A percentile compares a stretch with the other conserved stretches of the same genome.
Conservation (phyloP, 1,284 basidiomycete species). For the Ceratobasidium sp. region DNA sequence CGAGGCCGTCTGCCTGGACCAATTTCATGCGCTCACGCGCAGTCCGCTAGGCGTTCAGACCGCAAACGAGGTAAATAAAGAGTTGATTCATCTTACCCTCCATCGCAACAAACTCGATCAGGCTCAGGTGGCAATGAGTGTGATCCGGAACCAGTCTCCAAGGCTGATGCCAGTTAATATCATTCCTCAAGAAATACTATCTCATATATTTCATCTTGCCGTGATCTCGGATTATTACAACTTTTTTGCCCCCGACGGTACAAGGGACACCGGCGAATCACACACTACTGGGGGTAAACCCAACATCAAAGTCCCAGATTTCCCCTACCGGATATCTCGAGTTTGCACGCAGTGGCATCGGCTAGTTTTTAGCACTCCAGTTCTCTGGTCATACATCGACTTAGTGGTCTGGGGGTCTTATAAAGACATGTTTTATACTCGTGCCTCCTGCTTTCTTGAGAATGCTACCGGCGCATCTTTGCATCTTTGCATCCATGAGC, state of each 20-base stretch:
- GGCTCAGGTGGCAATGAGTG: neutral
- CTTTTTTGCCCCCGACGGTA: too few relatives aligned
- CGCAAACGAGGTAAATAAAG: neutral
- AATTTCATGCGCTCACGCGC: neutral
- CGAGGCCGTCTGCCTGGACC: neutral
- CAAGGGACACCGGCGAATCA: too few relatives aligned
- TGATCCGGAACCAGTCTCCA: neutral
- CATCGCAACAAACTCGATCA: neutral
- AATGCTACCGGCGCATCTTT: neutral
- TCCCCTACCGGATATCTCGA: neutral
- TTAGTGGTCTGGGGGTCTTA: neutral
- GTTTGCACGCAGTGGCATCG: conserved; percentile 10
- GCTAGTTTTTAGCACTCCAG: neutral
- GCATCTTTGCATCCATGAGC: neutral
- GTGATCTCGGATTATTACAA: neutral
- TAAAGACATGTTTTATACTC: neutral
- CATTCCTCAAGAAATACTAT: conserved; percentile 13
- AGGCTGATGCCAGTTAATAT: neutral
- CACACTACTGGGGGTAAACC: too few relatives aligned
- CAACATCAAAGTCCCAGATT: neutral
- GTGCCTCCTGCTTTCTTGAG: neutral
- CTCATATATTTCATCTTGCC: conserved; percentile 7
- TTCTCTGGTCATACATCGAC: conserved; percentile 20
- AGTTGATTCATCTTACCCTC: neutral
- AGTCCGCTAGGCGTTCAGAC: neutral